phyloP scores from a whole-genome alignment of 2,329 filamentous ascomycete genomes.

The Xylariaceae sp. region DNA sequence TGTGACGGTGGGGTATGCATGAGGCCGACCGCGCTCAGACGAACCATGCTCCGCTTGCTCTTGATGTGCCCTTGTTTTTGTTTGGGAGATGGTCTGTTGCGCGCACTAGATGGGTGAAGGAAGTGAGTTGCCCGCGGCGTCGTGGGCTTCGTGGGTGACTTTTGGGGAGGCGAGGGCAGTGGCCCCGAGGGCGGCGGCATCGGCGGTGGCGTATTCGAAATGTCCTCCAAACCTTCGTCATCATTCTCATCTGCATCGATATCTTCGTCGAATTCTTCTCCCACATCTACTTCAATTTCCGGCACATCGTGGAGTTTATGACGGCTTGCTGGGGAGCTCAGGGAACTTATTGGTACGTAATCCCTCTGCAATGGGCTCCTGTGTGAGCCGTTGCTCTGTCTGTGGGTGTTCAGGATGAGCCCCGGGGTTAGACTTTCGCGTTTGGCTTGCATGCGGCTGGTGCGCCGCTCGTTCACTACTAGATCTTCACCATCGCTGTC shows the following conservation, averaged over 20 bases:
- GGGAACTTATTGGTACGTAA: conserved; percentile 19
- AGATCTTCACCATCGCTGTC: conserved; percentile 20
- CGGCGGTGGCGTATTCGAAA: conserved; percentile 9
- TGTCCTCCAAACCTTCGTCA: conserved; percentile 5
- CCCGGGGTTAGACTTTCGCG: conserved; percentile 9
- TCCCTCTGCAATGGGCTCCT: conserved; percentile 14
- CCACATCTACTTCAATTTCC: conserved; percentile 11
- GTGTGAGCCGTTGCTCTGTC: conserved; percentile 1
- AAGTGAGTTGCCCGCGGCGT: conserved; percentile 2
- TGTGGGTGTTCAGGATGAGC: neutral
- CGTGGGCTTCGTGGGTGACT: neutral
- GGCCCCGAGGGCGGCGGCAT: conserved; percentile 15
- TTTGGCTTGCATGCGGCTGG: conserved; percentile 19
- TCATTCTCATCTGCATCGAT: conserved; percentile 11
- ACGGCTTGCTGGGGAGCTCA: conserved; percentile 4
- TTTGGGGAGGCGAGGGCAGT: conserved; percentile 12
- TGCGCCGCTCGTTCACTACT: conserved; percentile 19
- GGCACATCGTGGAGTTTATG: conserved; percentile 16
- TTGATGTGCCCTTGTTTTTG: conserved; percentile 6
- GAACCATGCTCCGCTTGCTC: conserved; percentile 37
- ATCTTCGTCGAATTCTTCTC: conserved; percentile 8
- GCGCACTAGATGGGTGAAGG: conserved; percentile 19
- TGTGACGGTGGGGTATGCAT: conserved; percentile 31
- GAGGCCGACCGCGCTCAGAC: conserved; percentile 39
- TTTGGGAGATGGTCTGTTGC: conserved; percentile 10